These are phyloP conservation scores for Curvularia sp. DNA, from an alignment of 2,329 filamentous ascomycete genomes.

Conservation along the genomic window DNA sequence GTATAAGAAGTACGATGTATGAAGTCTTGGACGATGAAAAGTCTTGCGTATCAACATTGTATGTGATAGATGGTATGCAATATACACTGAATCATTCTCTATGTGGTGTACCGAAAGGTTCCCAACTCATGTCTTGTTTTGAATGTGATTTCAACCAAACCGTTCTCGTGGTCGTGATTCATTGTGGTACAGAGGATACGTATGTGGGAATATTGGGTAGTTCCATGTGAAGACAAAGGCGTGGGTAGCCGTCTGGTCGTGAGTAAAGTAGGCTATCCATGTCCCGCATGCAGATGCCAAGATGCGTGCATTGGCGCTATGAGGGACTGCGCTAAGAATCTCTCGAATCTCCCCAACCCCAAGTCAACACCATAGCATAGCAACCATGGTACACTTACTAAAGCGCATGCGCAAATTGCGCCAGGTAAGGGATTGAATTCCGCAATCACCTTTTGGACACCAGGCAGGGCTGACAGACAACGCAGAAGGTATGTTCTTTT, in stretches of 20 bases:
- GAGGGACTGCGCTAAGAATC: conserved; percentile 27
- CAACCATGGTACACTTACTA: conserved; percentile 62
- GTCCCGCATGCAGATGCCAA: conserved; percentile 18
- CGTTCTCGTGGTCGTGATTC: not conserved
- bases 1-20: conserved; percentile 1
- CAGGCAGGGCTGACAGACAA: conserved; percentile 29
- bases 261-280: not conserved
- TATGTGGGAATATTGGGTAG: too few species aligned
- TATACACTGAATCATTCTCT: not conserved
- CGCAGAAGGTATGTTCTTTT: conserved; percentile 42
- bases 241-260: too few species aligned
- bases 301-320: conserved; percentile 18
- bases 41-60: not conserved
- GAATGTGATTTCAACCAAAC: not conserved
- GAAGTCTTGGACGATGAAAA: not conserved
- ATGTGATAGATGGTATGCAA: conserved; percentile 4
- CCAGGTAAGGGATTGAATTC: conserved; percentile 62
- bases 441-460: not conserved
- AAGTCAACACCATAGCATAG: conserved; percentile 24
- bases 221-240: not conserved
- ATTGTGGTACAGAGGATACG: not conserved
- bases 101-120: not conserved
- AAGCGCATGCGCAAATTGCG: conserved; percentile 78
- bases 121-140: not conserved
- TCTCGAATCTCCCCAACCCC: conserved; percentile 34